Base-by-base conservation (phyloP, 2,329 filamentous ascomycete genomes). In the Apiospora pterosperma region DNA sequence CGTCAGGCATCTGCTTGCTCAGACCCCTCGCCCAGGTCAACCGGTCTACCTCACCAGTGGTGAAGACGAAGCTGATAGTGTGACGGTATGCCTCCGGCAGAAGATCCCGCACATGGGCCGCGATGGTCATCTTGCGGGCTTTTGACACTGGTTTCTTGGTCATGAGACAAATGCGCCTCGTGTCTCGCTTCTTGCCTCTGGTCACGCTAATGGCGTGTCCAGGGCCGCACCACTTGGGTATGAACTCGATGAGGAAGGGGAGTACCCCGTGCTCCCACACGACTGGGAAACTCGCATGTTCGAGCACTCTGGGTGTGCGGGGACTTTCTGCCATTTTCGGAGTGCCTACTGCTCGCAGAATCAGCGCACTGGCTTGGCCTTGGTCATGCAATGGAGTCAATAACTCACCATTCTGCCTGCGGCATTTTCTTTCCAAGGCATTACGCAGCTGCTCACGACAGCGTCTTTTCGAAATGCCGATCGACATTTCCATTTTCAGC, bases 241-340 rank as follows among this genome's bases (percentile, higher is more conserved):
- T 68, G 62, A 80, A 77, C 52, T 80, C 77, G 60, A 75, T 68
- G 0, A 82, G 72, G 63, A 82, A 82, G 3, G 80, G 80, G 1
- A 82, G 76, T 2, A 82, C 72, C 11, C 75, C 73, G 48, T 82
- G 79, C 61, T 82, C 80, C 72, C 79, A 82, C 5, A 80, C 66
- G 0, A 81, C 63, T 0, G 79, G 75, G 62, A 82, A 82, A 63
- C 70, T 77, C 0, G 76, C 73, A 1, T 70, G 70, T 36, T 80
- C 79, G 44, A 76, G 58, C 14, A 73, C 67, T 16, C 68, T 73
- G 3, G 72, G 73, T 11, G 70, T 72, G 36, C 70, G 73, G 6
- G 48, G 48, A 42, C 66, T 70, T 64, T 71, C 65, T 12, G 73
- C 52, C 23, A 71, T 71, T 6, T 72, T 74, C 12, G 77, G 75